Conservation (phyloP, 2,329 filamentous ascomycete genomes). For the Aspergillus japonicus region DNA sequence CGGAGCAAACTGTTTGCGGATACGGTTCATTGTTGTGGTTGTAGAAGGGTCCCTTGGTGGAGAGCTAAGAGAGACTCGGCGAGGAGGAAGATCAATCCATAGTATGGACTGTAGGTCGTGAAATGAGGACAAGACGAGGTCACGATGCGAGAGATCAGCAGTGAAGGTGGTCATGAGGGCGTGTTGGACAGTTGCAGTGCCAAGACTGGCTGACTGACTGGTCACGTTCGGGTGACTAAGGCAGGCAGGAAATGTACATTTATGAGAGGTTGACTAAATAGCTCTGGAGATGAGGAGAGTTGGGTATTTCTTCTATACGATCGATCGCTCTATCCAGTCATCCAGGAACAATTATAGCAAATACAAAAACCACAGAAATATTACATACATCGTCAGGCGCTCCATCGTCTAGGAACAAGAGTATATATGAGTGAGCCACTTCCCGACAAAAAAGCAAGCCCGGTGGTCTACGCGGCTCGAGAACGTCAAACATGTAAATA, state of each 20-base stretch:
- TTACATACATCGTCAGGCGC: constrained; percentile 14
- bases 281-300: constrained; percentile 7
- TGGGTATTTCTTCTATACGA: constrained; percentile 14
- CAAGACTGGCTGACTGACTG: constrained; percentile 4
- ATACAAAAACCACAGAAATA: constrained; percentile 2
- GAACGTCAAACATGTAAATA: constrained; percentile 8
- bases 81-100: constrained; percentile 15
- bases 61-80: neutral
- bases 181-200: neutral
- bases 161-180: constrained; percentile 3
- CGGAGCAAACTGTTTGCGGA: constrained; percentile 34
- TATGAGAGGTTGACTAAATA: neutral
- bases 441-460: neutral
- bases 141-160: neutral
- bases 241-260: neutral
- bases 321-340: constrained; percentile 18
- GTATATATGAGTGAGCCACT: constrained; percentile 7
- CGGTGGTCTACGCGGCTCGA: constrained; percentile 9
- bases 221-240: constrained; percentile 13
- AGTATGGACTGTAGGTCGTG: neutral
- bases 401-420: constrained; percentile 6
- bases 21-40: constrained; percentile 31
- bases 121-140: constrained; percentile 15
- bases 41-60: neutral
- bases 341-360: constrained; percentile 1